Evolutionary conservation across 2,329 filamentous ascomycete genomes (phyloP).

Genomic region (Arachnomyces sp.): DNA sequence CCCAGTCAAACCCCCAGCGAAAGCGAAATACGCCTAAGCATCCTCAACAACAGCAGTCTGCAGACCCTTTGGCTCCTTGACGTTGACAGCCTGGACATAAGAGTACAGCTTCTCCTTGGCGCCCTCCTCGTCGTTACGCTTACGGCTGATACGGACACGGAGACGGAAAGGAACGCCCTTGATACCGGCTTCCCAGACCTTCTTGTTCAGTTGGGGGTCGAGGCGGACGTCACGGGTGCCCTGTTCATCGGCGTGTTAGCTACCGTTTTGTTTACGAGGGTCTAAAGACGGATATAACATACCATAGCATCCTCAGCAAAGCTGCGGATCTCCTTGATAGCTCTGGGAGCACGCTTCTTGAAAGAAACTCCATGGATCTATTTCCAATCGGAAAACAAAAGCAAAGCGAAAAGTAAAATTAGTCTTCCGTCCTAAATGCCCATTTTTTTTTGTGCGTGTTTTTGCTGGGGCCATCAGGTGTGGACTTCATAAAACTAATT

Average conservation of each 20-base stretch:
- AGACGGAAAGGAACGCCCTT: constrained; percentile 98
- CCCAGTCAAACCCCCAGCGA: background rate
- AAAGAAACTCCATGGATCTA: constrained; percentile 95
- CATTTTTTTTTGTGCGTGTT: constrained; percentile 16
- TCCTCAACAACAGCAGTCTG: constrained; percentile 79
- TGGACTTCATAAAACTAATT: constrained; percentile 68
- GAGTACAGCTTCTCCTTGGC: constrained; percentile 99
- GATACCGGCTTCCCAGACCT: constrained; percentile 98
- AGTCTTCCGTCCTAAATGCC: constrained; percentile 60
- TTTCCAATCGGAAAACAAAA: constrained; percentile 29
- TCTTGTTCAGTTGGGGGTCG: constrained; percentile 99
- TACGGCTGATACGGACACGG: constrained; percentile 95
- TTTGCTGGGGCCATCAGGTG: constrained; percentile 42
- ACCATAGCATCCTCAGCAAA: constrained; percentile 96
- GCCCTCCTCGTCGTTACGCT: constrained; percentile 99
- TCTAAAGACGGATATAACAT: constrained; percentile 39
- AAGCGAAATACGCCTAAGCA: constrained; percentile 35
- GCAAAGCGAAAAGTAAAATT: constrained; percentile 40
- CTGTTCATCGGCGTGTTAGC: constrained; percentile 40
- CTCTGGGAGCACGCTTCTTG: constrained; percentile 98
- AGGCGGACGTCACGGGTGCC: constrained; percentile 95
- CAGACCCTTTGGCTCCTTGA: constrained; percentile 98
- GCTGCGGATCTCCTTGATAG: constrained; percentile 98
- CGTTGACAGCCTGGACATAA: constrained; percentile 99
- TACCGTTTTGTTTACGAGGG: background rate